Evolutionary conservation across 2,329 filamentous ascomycete species (phyloP).

Genomic region (Trichoderma sp.): DNA sequence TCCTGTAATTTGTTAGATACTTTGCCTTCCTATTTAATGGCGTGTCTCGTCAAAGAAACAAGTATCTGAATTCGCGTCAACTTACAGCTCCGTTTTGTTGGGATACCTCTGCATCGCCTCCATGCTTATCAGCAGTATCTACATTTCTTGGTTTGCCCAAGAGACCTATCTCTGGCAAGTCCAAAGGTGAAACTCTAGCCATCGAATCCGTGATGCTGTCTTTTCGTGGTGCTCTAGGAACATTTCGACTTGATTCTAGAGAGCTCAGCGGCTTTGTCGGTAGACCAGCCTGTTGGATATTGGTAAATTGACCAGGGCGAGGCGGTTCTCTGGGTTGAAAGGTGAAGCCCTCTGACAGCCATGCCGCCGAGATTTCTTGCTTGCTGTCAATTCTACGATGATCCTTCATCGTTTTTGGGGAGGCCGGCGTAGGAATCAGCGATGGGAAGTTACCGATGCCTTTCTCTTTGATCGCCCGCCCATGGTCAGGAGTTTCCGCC

Average conservation of each 20-base stretch:
- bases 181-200: background rate
- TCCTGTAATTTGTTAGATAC: background rate
- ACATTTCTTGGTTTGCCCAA: background rate
- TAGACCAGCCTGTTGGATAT: background rate
- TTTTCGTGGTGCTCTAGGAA: background rate
- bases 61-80: background rate
- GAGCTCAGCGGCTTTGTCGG: background rate
- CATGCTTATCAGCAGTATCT: background rate
- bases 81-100: background rate
- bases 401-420: background rate
- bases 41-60: background rate
- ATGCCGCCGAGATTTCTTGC: slow-evolving; percentile 19
- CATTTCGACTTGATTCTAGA: background rate
- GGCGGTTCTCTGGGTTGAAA: slow-evolving; percentile 21
- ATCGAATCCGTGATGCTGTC: slow-evolving; percentile 23
- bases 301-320: slow-evolving; percentile 23
- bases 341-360: slow-evolving; percentile 21
- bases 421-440: background rate
- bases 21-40: background rate
- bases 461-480: background rate
- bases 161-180: background rate
- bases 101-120: background rate
- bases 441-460: background rate
- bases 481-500: background rate
- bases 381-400: background rate